Percentiles rank a stretch among this genome's conserved stretches.
These are phyloP conservation scores for Cinchona pubescens DNA, from an alignment of 257 asterid species.

Conservation along the genomic window DNA sequence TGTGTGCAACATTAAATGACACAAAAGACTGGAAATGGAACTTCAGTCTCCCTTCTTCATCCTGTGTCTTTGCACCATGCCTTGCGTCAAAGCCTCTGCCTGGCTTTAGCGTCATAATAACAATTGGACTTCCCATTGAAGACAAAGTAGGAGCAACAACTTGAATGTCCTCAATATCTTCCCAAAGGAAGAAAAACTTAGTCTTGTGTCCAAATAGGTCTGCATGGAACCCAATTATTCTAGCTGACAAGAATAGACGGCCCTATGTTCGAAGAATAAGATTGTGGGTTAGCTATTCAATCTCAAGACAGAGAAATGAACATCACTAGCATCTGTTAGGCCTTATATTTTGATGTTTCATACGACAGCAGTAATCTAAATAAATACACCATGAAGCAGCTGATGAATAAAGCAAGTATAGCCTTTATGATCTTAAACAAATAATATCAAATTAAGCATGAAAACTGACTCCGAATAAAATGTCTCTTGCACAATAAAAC, in stretches of 20 bases:
- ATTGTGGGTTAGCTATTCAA: conserved; percentile 12
- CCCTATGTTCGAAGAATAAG: conserved; percentile 59
- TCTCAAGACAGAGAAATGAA: conserved; percentile 18
- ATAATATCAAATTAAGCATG: neutral
- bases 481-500: neutral
- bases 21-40: conserved; percentile 94
- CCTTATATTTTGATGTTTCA: neutral
- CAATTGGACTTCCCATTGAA: conserved; percentile 95
- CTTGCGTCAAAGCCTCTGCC: conserved; percentile 90
- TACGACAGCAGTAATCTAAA: neutral
- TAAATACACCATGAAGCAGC: neutral
- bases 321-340: neutral
- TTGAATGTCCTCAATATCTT: conserved; percentile 92
- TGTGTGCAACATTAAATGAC: conserved; percentile 80
- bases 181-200: conserved; percentile 94
- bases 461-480: neutral
- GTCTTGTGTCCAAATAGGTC: conserved; percentile 96
- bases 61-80: conserved; percentile 93
- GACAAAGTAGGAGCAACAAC: conserved; percentile 86
- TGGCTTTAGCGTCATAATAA: conserved; percentile 70
- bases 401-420: neutral
- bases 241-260: conserved; percentile 90
- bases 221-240: conserved; percentile 97
- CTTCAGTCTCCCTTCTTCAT: conserved; percentile 82
- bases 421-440: neutral